These are phyloP conservation scores for Globisporangium camurandrum DNA, from an alignment of 352 stramenopile genomes.

Conservation along the genomic window DNA sequence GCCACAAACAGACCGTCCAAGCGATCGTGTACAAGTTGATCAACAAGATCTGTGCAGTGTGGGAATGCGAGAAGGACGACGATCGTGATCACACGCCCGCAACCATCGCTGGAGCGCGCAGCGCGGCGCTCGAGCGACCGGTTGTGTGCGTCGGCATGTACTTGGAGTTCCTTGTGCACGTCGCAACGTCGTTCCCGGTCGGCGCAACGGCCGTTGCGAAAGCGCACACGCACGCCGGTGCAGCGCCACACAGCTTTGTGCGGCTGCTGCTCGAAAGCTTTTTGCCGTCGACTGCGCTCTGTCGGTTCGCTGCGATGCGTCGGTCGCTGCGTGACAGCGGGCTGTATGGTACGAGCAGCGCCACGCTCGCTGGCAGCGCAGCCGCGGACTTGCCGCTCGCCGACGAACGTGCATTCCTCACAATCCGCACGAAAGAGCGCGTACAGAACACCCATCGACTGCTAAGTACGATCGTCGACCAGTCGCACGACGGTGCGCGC, in stretches of 20 bases:
- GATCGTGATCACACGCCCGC: conserved; percentile 10
- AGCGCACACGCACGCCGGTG: conserved; percentile 32
- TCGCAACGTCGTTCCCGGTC: conserved; percentile 61
- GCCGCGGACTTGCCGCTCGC: conserved; percentile 25
- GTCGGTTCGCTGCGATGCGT: conserved; percentile 45
- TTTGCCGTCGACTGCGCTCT: conserved; percentile 66
- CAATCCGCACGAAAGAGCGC: conserved; percentile 34
- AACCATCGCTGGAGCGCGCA: conserved; percentile 4
- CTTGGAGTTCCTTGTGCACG: conserved; percentile 59
- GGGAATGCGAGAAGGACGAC: conserved; percentile 37
- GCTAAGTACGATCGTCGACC: conserved; percentile 52
- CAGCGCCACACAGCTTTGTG: conserved; percentile 29
- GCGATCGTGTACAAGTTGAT: conserved; percentile 59
- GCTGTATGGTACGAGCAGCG: conserved; percentile 26
- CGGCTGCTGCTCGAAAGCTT: conserved; percentile 56
- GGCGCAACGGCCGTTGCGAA: conserved; percentile 67
- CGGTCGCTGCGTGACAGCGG: conserved; percentile 48
- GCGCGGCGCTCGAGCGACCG: conserved; percentile 7
- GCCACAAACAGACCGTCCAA: conserved; percentile 56
- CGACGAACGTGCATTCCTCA: conserved; percentile 32
- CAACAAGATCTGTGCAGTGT: conserved; percentile 43
- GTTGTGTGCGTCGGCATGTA: conserved; percentile 58
- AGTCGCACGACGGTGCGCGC: conserved; percentile 73
- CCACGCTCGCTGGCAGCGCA: conserved; percentile 6
- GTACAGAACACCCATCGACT: conserved; percentile 64